Base-by-base conservation (phyloP, 2,329 filamentous ascomycete species). In the Scedosporium minutisporum region DNA sequence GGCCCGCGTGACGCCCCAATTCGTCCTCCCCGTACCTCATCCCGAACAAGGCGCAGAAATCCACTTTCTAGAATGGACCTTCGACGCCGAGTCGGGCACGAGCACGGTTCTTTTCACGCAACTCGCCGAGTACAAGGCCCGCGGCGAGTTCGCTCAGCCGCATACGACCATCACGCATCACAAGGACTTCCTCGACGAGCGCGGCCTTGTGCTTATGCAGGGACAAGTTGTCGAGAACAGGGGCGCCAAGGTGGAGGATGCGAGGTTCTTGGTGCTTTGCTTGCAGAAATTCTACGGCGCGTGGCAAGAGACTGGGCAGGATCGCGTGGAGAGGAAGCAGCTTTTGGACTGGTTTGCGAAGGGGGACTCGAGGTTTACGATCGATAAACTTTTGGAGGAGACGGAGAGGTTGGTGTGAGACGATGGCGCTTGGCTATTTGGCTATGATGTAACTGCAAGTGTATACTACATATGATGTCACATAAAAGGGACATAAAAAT, bases 141-240 rank as follows among this genome's bases (percentile, higher is more conserved):
- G 93, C 60, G 93, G 93, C 60, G 90, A 96, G 74, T 99, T 87
- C 71, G 91, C 91, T 55, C 86, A 89, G 74, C 93, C 95, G 57
- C 95, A 99, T 72, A 99, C 95, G 0, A 97, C 91, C 2, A 80
- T 97, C 62, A 97, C 93, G 48, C 92, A 97, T 75, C 91, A 99
- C 75, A 77, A 88, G 16, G 95, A 99, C 74, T 77, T 97, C 2
- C 84, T 84, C 0, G 79, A 82, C 64, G 83, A 86, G 9, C 90
- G 91, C 69, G 90, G 87, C 4, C 71, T 97, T 27, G 92, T 97
- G 14, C 78, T 99, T 65, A 88, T 97, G 80, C 89, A 95, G 71
- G 95, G 95, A 0, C 82, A 83, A 67, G 87, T 97, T 14, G 80
- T 90, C 62, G 86, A 91, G 64, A 87, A 88, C 33, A 80, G 87